Percentiles rank a stretch among this genome's conserved stretches.
phyloP scores from a whole-genome alignment of 78 protist genomes.

The Pigoraptor vietnamica region DNA sequence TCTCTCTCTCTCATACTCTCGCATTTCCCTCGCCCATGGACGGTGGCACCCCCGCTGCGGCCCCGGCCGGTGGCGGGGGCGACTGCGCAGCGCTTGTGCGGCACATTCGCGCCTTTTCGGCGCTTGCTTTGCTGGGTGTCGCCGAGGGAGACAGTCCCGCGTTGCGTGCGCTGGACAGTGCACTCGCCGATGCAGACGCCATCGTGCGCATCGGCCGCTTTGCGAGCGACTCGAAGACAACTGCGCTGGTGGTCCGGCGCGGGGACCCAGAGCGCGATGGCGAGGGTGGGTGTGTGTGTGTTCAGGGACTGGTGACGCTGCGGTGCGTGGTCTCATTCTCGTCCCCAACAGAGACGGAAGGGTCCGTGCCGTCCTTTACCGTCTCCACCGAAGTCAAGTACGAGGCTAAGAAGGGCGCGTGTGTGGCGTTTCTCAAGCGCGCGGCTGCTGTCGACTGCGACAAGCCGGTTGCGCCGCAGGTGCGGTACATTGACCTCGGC shows the following conservation, averaged over 20 bases:
- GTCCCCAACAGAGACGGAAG: background rate
- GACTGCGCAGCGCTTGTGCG: background rate
- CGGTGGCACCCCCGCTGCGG: background rate
- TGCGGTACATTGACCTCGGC: background rate
- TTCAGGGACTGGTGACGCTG: too few species aligned
- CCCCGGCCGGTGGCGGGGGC: background rate
- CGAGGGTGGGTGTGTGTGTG: too few species aligned
- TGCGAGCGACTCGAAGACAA: background rate
- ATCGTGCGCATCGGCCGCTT: background rate
- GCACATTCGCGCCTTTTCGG: background rate
- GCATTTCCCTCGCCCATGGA: background rate
- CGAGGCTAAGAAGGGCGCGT: background rate
- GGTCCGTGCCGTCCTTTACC: background rate
- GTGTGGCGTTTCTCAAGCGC: background rate
- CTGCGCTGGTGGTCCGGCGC: background rate
- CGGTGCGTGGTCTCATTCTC: background rate
- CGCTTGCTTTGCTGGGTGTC: background rate
- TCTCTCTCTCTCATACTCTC: background rate
- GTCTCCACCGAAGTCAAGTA: background rate
- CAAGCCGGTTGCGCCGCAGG: conserved; percentile 5
- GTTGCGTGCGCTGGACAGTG: background rate
- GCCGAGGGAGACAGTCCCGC: background rate
- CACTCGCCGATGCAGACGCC: background rate
- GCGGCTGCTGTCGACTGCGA: background rate
- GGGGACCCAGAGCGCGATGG: background rate